Conservation (phyloP, 2,329 filamentous ascomycete species). For the Fonsecaea multimorphosa region DNA sequence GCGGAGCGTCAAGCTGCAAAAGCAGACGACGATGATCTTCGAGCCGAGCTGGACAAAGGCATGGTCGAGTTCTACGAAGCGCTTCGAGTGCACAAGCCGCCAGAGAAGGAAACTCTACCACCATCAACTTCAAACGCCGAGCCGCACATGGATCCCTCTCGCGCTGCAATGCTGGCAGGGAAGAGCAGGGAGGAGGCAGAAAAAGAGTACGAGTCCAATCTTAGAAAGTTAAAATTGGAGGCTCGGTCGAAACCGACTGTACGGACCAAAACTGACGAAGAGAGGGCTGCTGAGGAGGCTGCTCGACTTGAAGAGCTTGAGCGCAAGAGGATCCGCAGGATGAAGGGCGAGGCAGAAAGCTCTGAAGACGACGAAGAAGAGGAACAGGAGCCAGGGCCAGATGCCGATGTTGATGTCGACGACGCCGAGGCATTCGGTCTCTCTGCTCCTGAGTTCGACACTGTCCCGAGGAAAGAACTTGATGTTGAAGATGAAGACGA, state of each 20-base stretch:
- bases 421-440: constrained; percentile 68
- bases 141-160: constrained; percentile 66
- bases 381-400: constrained; percentile 55
- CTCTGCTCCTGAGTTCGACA: constrained; percentile 54
- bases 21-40: constrained; percentile 88
- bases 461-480: constrained; percentile 53
- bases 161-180: constrained; percentile 65
- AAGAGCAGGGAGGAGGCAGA: constrained; percentile 72
- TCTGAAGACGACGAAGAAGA: constrained; percentile 63
- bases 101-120: constrained; percentile 58
- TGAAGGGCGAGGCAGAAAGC: constrained; percentile 79
- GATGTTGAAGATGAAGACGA: constrained; percentile 93
- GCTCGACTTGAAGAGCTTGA: constrained; percentile 79
- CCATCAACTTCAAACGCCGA: constrained; percentile 51
- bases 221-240: constrained; percentile 83
- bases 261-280: constrained; percentile 89
- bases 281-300: constrained; percentile 78
- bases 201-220: constrained; percentile 83
- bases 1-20: constrained; percentile 91
- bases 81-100: constrained; percentile 64
- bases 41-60: constrained; percentile 82
- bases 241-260: constrained; percentile 83
- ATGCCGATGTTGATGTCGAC: constrained; percentile 57
- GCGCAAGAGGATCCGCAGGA: constrained; percentile 78
- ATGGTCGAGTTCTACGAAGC: constrained; percentile 77